Percentiles rank a stretch among this genome's conserved stretches.
phyloP scores from a whole-genome alignment of 768 basidiomycete species.

The Tylopilus plumbeoviolaceoides region DNA sequence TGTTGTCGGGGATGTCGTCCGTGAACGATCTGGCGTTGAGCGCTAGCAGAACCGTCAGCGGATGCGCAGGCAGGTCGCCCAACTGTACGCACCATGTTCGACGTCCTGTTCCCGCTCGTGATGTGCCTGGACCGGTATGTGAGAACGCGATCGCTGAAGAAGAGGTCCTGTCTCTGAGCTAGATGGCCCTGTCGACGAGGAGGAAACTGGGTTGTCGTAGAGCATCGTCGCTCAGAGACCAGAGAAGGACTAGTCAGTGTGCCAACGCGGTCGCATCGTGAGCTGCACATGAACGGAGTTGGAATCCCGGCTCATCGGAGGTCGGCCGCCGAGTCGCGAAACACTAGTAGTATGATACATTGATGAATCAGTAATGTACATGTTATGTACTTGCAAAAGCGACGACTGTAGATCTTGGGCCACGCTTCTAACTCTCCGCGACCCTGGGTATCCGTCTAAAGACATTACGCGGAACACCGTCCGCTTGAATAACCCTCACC shows the following conservation, averaged over 20 bases:
- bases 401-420: no score
- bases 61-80: neutral
- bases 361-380: no score
- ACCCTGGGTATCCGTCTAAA: constrained; percentile 38
- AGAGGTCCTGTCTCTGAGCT: constrained; percentile 23
- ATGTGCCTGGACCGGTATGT: neutral
- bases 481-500: constrained; percentile 46
- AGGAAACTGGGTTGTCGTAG: neutral
- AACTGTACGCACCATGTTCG: constrained; percentile 15
- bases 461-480: constrained; percentile 55
- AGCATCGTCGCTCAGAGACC: constrained; percentile 1
- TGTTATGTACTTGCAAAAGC: no score
- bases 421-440: neutral
- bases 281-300: no score
- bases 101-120: neutral
- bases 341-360: no score
- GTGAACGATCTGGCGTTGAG: constrained; percentile 12
- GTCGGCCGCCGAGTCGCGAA: no score
- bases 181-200: neutral
- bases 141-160: constrained; percentile 1
- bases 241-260: no score
- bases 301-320: no score
- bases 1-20: constrained; percentile 46
- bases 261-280: no score
- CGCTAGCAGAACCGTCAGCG: neutral